phyloP scores from a whole-genome alignment of 2,329 filamentous ascomycete genomes.

The Aspergillus pseudoterreus region DNA sequence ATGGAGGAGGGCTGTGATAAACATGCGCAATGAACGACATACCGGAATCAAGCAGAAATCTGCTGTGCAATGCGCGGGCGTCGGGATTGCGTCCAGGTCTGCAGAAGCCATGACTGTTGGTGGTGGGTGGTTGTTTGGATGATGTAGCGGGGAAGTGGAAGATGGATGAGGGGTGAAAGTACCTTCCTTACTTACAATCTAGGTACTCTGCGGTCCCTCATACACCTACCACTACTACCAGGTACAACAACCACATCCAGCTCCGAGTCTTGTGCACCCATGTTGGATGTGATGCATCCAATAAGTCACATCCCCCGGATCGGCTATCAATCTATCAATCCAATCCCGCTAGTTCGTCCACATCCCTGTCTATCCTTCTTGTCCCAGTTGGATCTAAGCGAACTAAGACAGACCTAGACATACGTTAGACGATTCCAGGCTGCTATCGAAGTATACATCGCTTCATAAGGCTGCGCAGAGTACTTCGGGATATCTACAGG shows the following conservation, averaged over 20 bases:
- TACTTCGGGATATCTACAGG: too few species aligned
- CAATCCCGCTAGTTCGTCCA: background rate
- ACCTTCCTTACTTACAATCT: background rate
- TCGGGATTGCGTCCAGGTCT: slow-evolving; percentile 40
- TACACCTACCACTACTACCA: too few species aligned
- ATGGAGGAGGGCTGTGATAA: background rate
- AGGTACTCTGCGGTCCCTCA: too few species aligned
- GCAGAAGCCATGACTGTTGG: slow-evolving; percentile 15
- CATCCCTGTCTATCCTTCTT: background rate
- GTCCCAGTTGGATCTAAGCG: slow-evolving; percentile 8
- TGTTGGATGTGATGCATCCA: background rate
- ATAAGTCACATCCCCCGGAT: background rate
- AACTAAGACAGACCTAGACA: background rate
- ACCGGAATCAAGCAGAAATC: slow-evolving; percentile 91
- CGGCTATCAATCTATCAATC: background rate
- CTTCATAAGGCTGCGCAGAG: too few species aligned
- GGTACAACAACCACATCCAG: too few species aligned
- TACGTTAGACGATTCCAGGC: slow-evolving; percentile 3
- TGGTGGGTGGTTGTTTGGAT: background rate
- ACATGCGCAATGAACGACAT: slow-evolving; percentile 26
- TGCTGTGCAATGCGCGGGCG: slow-evolving; percentile 72
- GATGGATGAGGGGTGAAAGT: background rate
- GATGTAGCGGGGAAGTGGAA: background rate
- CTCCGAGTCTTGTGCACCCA: background rate
- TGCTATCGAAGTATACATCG: too few species aligned